Evolutionary conservation across 441 rosid genomes (phyloP), one percentile per base, ranked within the genome.

Genomic region (Euphorbia schlechtendalii): DNA sequence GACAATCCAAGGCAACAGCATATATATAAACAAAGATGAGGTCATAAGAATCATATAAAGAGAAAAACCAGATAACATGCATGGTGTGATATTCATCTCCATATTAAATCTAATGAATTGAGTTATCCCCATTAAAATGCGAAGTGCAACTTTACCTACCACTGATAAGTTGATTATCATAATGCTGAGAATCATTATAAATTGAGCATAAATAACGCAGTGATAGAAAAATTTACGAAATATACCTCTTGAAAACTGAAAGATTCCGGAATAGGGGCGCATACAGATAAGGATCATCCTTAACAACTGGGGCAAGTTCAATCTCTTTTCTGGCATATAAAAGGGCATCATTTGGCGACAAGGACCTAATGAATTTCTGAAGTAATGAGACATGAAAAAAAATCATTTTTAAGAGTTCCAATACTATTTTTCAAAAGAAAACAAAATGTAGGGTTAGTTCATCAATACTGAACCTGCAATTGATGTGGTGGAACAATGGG

Each of bases 191-290:
- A 8, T 34, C 15, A 51, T 21, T 56, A 22, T 13, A 56, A 57
- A 12, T 59, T 21, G 5, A 22, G 12, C 40, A 53, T 21, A 14
- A 40, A 24, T 20, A 54, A 53, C 51, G 57, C 24, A 46, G 48
- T 27, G 17, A 10, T 25, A 17, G 55, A 56, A 21, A 61, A 24
- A 54, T 54, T 14, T 34, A 12, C 52, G 59, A n/a, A 56, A 45
- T n/a, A 34, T 87, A 88, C 98, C 98, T 87, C 78, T 70, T 76
- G 78, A 87, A 92, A 74, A 78, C 64, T 9, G 96, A 87, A 74
- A 92, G 54, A 69, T 89, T 86, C 4, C 64, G 78, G 69, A 87
- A 92, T 62, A 87, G 27, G 0, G 88, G 86, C 13, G 80, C 81
- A 71, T 74, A 71, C 20, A 92, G 70, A 70, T 83, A 81, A 4